A percentile compares a stretch with the other conserved stretches of the same genome.
Evolutionary conservation across 2,329 filamentous ascomycete genomes (phyloP).

Genomic region (Botryotinia narcissicola): DNA sequence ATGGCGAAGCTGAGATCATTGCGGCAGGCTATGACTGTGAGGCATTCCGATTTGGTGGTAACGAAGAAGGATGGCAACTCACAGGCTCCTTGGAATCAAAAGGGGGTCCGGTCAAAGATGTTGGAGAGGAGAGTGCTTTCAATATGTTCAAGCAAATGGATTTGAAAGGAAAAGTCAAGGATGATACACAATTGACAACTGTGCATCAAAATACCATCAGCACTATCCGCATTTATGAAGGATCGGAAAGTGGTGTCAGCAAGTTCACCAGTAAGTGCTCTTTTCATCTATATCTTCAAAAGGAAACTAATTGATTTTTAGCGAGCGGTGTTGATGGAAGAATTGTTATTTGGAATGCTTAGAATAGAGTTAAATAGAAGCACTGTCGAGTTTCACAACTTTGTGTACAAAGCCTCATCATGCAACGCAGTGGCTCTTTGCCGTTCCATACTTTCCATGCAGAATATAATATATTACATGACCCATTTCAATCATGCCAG

Average conservation of each 20-base stretch:
- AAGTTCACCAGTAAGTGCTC: constrained; percentile 81
- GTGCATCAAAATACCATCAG: constrained; percentile 96
- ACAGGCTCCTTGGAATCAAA: constrained; percentile 79
- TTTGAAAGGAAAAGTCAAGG: constrained; percentile 85
- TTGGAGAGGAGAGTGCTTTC: constrained; percentile 84
- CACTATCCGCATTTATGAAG: constrained; percentile 75
- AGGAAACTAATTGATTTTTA: constrained; percentile 42
- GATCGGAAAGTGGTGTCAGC: constrained; percentile 59
- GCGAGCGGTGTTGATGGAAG: constrained; percentile 81
- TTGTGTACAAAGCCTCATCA: background rate
- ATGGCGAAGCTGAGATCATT: constrained; percentile 85
- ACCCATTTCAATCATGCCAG: constrained; percentile 13
- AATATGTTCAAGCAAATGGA: constrained; percentile 99
- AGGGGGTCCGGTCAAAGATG: constrained; percentile 44
- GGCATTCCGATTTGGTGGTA: constrained; percentile 83
- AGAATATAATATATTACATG: background rate
- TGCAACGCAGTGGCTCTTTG: constrained; percentile 9
- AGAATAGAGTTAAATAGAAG: constrained; percentile 36
- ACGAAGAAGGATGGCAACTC: constrained; percentile 77
- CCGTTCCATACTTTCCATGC: constrained; percentile 5
- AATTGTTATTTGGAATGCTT: constrained; percentile 74
- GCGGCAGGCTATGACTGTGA: constrained; percentile 90
- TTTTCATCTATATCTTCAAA: constrained; percentile 27
- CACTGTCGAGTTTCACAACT: constrained; percentile 18
- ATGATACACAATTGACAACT: constrained; percentile 92